Evolutionary conservation across 2,329 filamentous ascomycete species (phyloP).

Genomic region (Xylariaceae sp.): DNA sequence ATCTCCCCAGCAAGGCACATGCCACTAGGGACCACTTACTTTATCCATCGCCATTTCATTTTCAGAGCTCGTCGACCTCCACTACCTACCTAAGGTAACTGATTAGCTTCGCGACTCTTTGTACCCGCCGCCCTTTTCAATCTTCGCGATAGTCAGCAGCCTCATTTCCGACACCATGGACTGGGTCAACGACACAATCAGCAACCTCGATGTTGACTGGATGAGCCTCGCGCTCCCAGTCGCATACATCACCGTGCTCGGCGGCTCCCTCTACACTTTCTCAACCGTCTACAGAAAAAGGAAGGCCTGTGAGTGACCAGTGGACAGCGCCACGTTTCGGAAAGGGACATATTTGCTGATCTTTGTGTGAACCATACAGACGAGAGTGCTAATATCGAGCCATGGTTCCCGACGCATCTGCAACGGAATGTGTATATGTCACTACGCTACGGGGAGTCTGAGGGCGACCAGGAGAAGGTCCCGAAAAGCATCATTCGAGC

Average conservation of each 20-base stretch:
- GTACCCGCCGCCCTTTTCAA: too few relatives aligned
- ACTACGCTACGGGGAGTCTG: conserved; percentile 71
- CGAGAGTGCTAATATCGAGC: conserved; percentile 77
- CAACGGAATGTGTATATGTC: conserved; percentile 94
- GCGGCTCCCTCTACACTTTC: conserved; percentile 86
- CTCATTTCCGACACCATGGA: too few relatives aligned
- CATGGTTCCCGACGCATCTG: conserved; percentile 89
- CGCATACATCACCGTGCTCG: conserved; percentile 81
- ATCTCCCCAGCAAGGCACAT: conserved; percentile 21
- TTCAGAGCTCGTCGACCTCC: background rate
- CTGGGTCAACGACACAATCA: conserved; percentile 13
- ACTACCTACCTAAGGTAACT: background rate
- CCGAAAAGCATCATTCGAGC: conserved; percentile 84
- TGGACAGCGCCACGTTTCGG: background rate
- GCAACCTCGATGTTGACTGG: conserved; percentile 65
- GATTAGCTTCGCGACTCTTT: conserved; percentile 10
- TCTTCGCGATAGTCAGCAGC: too few relatives aligned
- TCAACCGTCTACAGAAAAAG: conserved; percentile 89
- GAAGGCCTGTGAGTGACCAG: conserved; percentile 62
- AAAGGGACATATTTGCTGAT: background rate
- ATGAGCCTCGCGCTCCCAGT: conserved; percentile 79
- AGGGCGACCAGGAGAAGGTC: conserved; percentile 60
- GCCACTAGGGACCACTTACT: background rate
- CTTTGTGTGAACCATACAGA: conserved; percentile 39
- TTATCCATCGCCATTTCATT: background rate